Conservation (phyloP, 768 basidiomycete genomes). For the Kwoniella botswanensis region DNA sequence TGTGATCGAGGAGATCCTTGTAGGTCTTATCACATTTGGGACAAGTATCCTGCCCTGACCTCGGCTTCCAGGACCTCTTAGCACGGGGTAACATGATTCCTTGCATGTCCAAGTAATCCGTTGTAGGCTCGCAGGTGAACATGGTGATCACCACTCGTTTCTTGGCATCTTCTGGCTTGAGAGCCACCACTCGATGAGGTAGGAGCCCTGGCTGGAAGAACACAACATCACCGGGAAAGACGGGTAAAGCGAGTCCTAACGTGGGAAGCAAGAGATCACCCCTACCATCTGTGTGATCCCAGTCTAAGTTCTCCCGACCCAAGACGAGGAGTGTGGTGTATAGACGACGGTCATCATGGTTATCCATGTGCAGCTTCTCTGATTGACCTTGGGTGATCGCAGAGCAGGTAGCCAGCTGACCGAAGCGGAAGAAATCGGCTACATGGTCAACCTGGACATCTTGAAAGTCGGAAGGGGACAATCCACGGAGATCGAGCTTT, state of each 20-base stretch:
- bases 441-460: background rate
- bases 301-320: background rate
- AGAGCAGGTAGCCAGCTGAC: slow-evolving; percentile 8
- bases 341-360: background rate
- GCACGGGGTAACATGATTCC: background rate
- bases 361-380: slow-evolving; percentile 21
- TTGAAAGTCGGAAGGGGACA: too few relatives aligned
- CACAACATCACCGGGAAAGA: slow-evolving; percentile 21
- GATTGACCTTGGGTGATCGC: slow-evolving; percentile 10
- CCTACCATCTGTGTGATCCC: slow-evolving; percentile 1
- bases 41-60: too few relatives aligned
- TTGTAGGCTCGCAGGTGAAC: slow-evolving; percentile 8
- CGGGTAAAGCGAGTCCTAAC: slow-evolving; percentile 5
- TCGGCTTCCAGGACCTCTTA: background rate
- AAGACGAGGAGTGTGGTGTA: slow-evolving; percentile 18
- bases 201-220: slow-evolving; percentile 17
- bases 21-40: background rate
- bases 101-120: background rate
- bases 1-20: background rate
- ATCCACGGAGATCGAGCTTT: too few relatives aligned
- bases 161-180: slow-evolving; percentile 3
- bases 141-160: slow-evolving; percentile 15
- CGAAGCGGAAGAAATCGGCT: slow-evolving; percentile 3
- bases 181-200: slow-evolving; percentile 10
- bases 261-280: slow-evolving; percentile 17